Percentiles rank a stretch among this genome's conserved stretches.
Conservation (phyloP, 75 land plant genomes). For the Isoetes taiwanensis region DNA sequence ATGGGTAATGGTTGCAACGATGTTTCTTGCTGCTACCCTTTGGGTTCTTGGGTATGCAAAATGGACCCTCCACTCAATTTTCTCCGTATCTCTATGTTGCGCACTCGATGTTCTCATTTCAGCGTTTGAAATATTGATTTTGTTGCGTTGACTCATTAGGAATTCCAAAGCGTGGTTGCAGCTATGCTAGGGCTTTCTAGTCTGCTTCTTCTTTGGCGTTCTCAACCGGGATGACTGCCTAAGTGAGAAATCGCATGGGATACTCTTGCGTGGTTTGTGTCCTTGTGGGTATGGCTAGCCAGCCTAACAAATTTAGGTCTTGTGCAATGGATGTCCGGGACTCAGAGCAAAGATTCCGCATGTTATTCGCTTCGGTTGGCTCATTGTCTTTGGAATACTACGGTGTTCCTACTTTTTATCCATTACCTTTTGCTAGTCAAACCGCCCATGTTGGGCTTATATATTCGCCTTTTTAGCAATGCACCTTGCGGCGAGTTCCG, state of each 20-base stretch:
- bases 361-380: slow-evolving; percentile 84
- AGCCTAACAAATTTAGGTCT: slow-evolving; percentile 84
- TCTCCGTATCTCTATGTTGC: background rate
- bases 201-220: slow-evolving; percentile 69
- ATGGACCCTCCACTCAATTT: background rate
- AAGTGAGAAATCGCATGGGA: slow-evolving; percentile 99
- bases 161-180: slow-evolving; percentile 85
- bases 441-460: slow-evolving; percentile 98
- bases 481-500: slow-evolving; percentile 95
- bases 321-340: slow-evolving; percentile 91
- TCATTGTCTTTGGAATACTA: slow-evolving; percentile 70
- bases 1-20: slow-evolving; percentile 92
- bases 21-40: slow-evolving; percentile 92
- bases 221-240: slow-evolving; percentile 97
- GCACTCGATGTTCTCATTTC: background rate
- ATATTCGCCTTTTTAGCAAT: slow-evolving; percentile 95
- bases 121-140: background rate
- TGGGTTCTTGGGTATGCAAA: slow-evolving; percentile 86
- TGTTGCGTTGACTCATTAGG: slow-evolving; percentile 66
- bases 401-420: slow-evolving; percentile 84
- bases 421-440: slow-evolving; percentile 99
- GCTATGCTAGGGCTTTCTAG: slow-evolving; percentile 98
- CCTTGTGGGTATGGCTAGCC: slow-evolving; percentile 96
- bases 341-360: slow-evolving; percentile 66
- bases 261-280: slow-evolving; percentile 99